A percentile compares a stretch with the other conserved stretches of the same genome.
Evolutionary conservation across 2,329 filamentous ascomycete species (phyloP).

Genomic region (Geosmithia morbida): DNA sequence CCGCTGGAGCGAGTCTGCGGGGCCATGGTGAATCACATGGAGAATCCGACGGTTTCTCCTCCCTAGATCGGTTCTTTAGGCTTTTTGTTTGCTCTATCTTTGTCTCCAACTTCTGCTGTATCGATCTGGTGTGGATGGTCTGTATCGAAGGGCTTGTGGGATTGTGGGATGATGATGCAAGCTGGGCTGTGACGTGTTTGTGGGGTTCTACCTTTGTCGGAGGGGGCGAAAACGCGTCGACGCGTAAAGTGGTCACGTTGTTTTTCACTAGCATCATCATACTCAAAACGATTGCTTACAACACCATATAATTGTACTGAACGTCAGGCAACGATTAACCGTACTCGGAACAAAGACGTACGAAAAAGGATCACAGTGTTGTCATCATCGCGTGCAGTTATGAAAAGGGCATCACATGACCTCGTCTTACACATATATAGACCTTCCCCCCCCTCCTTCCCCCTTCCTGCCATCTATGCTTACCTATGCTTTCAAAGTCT

Average conservation of each 20-base stretch:
- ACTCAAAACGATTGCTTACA: too few species aligned
- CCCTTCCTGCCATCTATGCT: background rate
- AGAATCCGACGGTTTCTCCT: too few species aligned
- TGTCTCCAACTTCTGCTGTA: background rate
- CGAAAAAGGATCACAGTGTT: too few species aligned
- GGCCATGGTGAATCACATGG: slow-evolving; percentile 12
- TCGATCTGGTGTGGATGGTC: background rate
- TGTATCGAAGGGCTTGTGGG: background rate
- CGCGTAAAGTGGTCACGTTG: background rate
- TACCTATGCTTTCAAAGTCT: too few species aligned
- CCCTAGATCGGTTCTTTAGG: too few species aligned
- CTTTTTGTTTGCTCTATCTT: background rate
- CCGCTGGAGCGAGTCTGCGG: slow-evolving; percentile 22
- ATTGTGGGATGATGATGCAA: background rate
- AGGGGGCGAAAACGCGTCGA: background rate
- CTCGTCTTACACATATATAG: background rate
- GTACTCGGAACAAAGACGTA: too few species aligned
- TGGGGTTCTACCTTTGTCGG: background rate
- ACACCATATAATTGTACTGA: too few species aligned
- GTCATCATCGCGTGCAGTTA: background rate
- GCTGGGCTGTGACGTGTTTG: background rate
- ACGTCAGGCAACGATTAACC: too few species aligned
- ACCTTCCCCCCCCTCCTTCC: background rate
- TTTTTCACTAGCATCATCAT: too few species aligned
- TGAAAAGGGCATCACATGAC: background rate